Percentiles rank a stretch among this genome's conserved stretches.
Conservation (phyloP, 2,329 filamentous ascomycete species). For the Eutypella sp. region DNA sequence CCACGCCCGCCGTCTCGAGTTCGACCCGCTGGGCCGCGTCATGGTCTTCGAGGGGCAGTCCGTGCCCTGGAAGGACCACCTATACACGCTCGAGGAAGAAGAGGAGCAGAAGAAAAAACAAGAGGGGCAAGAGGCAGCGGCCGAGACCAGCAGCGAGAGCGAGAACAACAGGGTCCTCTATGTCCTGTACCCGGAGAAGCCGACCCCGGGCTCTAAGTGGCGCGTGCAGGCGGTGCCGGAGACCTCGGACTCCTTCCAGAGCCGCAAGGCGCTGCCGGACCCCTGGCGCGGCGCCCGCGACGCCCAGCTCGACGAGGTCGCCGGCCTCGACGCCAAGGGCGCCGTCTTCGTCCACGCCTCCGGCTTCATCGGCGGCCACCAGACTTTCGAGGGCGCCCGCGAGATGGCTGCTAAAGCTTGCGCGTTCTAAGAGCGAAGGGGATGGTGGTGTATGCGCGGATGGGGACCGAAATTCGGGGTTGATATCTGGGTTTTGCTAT, state of each 20-base stretch:
- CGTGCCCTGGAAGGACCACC: slow-evolving; percentile 93
- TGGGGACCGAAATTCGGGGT: not conserved
- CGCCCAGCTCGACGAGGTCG: slow-evolving; percentile 70
- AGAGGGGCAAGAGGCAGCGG: slow-evolving; percentile 41
- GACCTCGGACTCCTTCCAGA: slow-evolving; percentile 80
- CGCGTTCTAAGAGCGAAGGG: slow-evolving; percentile 28
- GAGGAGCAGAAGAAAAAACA: not conserved
- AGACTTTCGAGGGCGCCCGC: slow-evolving; percentile 81
- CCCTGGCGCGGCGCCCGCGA: slow-evolving; percentile 90
- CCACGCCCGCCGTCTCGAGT: slow-evolving; percentile 62
- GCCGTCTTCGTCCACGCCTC: slow-evolving; percentile 91
- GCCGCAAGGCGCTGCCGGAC: slow-evolving; percentile 85
- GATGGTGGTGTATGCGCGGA: too few relatives aligned
- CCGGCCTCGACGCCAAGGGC: slow-evolving; percentile 63
- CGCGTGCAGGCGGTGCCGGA: slow-evolving; percentile 88
- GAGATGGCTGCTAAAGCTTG: slow-evolving; percentile 79
- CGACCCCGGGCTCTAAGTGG: slow-evolving; percentile 75
- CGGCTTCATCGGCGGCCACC: slow-evolving; percentile 94
- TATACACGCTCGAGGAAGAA: slow-evolving; percentile 76
- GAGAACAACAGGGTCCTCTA: slow-evolving; percentile 64
- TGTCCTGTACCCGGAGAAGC: slow-evolving; percentile 85
- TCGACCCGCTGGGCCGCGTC: slow-evolving; percentile 71
- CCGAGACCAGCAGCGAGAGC: slow-evolving; percentile 27
- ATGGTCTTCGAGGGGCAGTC: slow-evolving; percentile 73
- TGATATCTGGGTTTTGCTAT: not conserved